Base-by-base conservation (phyloP, 441 rosid species). In the Euphorbia schlechtendalii region DNA sequence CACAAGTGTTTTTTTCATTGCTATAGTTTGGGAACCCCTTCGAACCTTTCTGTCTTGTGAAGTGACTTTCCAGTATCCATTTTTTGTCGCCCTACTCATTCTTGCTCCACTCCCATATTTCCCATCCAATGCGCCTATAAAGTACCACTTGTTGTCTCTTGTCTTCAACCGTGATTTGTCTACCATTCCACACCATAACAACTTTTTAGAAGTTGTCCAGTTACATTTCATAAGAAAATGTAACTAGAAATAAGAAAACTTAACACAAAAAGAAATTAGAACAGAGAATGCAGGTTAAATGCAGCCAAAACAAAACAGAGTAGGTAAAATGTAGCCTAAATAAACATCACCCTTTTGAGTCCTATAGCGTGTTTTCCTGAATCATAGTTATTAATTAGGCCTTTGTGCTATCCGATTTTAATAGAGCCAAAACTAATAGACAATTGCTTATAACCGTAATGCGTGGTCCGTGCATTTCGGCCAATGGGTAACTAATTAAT, bases 61-160 rank as follows among this genome's bases (percentile, higher is more conserved):
- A 6, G 98, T 93, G 3, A 96, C 93, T 80, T 92, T 90, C 98
- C 98, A 92, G 71, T 90, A 93, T 12, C 98, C 97, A 60, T 73
- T 79, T 43, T 74, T 76, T 0, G 98, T 90, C 10, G 97, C 92
- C 59, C 98, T 73, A 56, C 86, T 93, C 96, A 93, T 85, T 65
- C 97, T 82, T 67, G 84, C 95, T 10, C 98, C 96, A 72, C 86
- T 90, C 0, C 86, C 89, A 59, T 88, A 90, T 71, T 88, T 93
- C 81, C 77, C 87, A 68, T 93, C 98, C 77, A 90, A 64, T 11
- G 86, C 84, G 66, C 95, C 81, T 60, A 77, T 90, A 74, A 93
- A 90, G 84, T 90, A 93, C 95, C 96, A 93, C 48, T 93, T 97
- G 58, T 88, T 96, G 77, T 93, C 97, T 45, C 96, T 77, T 46